Evolutionary conservation across 1,284 basidiomycete species (phyloP).

Genomic region (Nidula niveotomentosa): DNA sequence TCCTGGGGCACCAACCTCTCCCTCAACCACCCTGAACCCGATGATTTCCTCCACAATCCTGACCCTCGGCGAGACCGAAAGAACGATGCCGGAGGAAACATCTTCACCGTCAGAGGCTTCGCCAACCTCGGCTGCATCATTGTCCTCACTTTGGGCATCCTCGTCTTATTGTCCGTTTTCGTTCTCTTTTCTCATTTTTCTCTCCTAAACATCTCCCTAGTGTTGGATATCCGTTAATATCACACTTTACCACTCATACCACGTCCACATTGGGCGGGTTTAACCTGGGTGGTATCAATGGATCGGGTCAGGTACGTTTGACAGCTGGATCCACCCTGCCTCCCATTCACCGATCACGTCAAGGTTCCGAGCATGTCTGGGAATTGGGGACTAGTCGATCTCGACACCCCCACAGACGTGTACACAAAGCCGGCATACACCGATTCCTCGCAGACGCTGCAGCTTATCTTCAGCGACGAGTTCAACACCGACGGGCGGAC

Average conservation of each 20-base stretch:
- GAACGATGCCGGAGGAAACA: conserved; percentile 55
- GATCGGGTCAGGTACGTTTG: conserved; percentile 12
- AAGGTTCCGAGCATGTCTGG: conserved; percentile 70
- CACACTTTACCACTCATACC: conserved; percentile 54
- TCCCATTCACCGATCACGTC: conserved; percentile 39
- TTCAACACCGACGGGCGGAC: conserved; percentile 81
- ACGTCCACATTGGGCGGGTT: conserved; percentile 65
- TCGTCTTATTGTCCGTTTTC: conserved; percentile 69
- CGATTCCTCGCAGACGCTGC: conserved; percentile 49
- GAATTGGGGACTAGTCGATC: conserved; percentile 74
- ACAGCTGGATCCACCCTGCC: too few species aligned
- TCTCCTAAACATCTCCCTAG: conserved; percentile 29
- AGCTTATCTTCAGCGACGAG: conserved; percentile 88
- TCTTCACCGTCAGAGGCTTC: conserved; percentile 74
- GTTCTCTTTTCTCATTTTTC: conserved; percentile 2
- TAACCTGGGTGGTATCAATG: conserved; percentile 79
- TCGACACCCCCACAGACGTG: conserved; percentile 66
- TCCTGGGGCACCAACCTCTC: conserved; percentile 69
- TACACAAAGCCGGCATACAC: conserved; percentile 60
- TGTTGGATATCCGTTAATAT: conserved; percentile 81
- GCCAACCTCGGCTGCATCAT: conserved; percentile 78
- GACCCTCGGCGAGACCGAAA: conserved; percentile 71
- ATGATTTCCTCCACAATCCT: conserved; percentile 75
- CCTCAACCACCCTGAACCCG: conserved; percentile 55
- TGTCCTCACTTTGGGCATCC: conserved; percentile 57